A percentile compares a stretch with the other conserved stretches of the same genome.
Evolutionary conservation across 371 early-diverging fungal species (phyloP).

Genomic region (Mucor indicus): DNA sequence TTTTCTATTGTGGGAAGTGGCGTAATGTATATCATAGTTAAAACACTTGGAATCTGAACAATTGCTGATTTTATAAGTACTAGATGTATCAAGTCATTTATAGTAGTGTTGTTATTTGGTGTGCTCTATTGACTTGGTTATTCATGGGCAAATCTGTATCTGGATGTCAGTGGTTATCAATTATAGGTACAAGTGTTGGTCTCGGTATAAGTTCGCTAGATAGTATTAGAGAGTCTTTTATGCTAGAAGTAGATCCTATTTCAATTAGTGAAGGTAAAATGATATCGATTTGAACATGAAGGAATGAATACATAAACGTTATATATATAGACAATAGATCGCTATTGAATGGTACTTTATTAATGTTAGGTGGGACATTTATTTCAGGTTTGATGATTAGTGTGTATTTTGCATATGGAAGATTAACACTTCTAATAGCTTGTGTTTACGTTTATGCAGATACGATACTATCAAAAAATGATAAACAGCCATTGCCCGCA

Average conservation of each 20-base stretch:
- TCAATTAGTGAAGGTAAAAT: neutral
- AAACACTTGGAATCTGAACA: no score
- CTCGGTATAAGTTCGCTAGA: slow-evolving; percentile 11
- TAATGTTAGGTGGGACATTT: neutral
- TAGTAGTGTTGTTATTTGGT: slow-evolving; percentile 74
- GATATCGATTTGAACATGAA: no score
- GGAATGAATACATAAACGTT: no score
- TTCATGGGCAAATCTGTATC: slow-evolving; percentile 59
- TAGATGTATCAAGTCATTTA: slow-evolving; percentile 79
- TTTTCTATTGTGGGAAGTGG: slow-evolving; percentile 74
- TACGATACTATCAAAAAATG: slow-evolving; percentile 42
- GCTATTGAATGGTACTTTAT: neutral
- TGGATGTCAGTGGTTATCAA: slow-evolving; percentile 61
- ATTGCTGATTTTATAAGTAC: neutral
- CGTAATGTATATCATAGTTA: no score
- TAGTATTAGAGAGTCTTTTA: neutral
- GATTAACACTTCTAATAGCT: slow-evolving; percentile 19
- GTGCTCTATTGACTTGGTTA: slow-evolving; percentile 65
- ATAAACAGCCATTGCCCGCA: slow-evolving; percentile 40
- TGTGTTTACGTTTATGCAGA: slow-evolving; percentile 52
- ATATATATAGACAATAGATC: no score
- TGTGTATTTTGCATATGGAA: neutral
- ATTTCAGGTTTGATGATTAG: neutral
- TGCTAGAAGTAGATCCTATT: neutral
- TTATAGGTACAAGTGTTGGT: slow-evolving; percentile 62